Conservation (phyloP, 2,329 filamentous ascomycete species). For the Epichloe scottii region DNA sequence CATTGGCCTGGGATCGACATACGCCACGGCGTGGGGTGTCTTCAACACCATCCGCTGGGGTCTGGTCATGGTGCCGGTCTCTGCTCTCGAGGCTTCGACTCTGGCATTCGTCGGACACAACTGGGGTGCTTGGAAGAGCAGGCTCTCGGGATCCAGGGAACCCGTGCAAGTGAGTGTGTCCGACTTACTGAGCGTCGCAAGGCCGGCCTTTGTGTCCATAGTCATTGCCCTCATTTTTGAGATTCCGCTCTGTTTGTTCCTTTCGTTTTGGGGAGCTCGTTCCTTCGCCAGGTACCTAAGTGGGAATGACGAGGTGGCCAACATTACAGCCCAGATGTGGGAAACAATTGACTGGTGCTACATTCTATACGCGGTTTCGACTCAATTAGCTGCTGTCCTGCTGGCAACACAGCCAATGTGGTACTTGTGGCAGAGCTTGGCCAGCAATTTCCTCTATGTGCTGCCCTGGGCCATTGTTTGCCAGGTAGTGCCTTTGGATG, state of each 20-base stretch:
- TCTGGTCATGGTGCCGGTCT: slow-evolving; percentile 60
- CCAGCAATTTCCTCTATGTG: slow-evolving; percentile 55
- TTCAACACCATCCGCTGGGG: slow-evolving; percentile 68
- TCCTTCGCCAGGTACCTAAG: slow-evolving; percentile 53
- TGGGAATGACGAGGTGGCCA: slow-evolving; percentile 40
- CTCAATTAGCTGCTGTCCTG: slow-evolving; percentile 51
- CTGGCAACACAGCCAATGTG: slow-evolving; percentile 51
- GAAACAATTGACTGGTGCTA: slow-evolving; percentile 52
- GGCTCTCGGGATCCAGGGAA: slow-evolving; percentile 12
- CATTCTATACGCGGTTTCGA: slow-evolving; percentile 54
- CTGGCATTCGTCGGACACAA: slow-evolving; percentile 53
- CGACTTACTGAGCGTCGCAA: slow-evolving; percentile 25
- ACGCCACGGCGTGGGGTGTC: slow-evolving; percentile 61
- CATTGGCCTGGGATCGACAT: slow-evolving; percentile 47
- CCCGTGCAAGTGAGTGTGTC: slow-evolving; percentile 9
- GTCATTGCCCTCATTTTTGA: slow-evolving; percentile 44
- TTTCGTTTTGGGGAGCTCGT: slow-evolving; percentile 45
- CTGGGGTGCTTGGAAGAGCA: slow-evolving; percentile 42
- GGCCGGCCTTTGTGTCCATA: slow-evolving; percentile 41
- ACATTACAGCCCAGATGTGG: slow-evolving; percentile 55
- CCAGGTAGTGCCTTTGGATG: slow-evolving; percentile 32
- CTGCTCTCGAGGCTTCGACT: slow-evolving; percentile 51
- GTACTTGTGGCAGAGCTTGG: slow-evolving; percentile 56
- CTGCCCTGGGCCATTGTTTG: slow-evolving; percentile 59
- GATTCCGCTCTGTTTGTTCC: slow-evolving; percentile 47